Evolutionary conservation across 495 filamentous ascomycete species (phyloP), one percentile per base, ranked within the genome.

Genomic region (Antarctomyces pellizariae): DNA sequence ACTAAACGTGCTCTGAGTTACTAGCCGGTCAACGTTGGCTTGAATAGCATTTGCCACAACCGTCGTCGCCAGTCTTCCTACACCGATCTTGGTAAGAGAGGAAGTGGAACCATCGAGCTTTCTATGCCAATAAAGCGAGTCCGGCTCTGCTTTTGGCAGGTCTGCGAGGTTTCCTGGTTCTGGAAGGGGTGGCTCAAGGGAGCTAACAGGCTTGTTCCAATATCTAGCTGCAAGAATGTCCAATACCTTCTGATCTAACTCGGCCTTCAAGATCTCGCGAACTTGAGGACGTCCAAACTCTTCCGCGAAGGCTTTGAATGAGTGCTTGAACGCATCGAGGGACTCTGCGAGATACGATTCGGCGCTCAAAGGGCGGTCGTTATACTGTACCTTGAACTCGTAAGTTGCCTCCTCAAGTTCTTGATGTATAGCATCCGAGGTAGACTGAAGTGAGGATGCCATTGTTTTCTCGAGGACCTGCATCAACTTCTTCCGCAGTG

Each of bases 311-410:
- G 67, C 72, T 47, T 91, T 90, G 53, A 95, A 95, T 0, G 78
- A 78, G 50, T 95, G 86, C 56, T 99, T 99, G 59, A 99, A 95
- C 8, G 71, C 67, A 44, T 99, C 86, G 1, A 99, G 57, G 38
- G 72, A 84, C 36, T 91, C 86, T 2, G 86, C 89, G 8, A 99
- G 60, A 38, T 99, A 93, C 7, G 84, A 84, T 46, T 95, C 89
- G 1, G 86, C 89, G 34, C 78, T 86, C 24, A 99, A 54, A 11
- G 83, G 76, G 13, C 86, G 67, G 43, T 99, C 89, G 42, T 95
- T 99, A 51, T 99, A 99, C 47, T 99, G 89, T 11, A 99, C 89
- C 45, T 95, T 99, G 62, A 92, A 95, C 41, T 99, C 86, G 40
- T 99, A 99, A 0, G 79, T 83, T 3, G 86, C 80, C 48, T 99